Evolutionary conservation across 2,329 filamentous ascomycete species (phyloP), one percentile per base, ranked within the genome.

Genomic region (Phaeomoniella chlamydospora): DNA sequence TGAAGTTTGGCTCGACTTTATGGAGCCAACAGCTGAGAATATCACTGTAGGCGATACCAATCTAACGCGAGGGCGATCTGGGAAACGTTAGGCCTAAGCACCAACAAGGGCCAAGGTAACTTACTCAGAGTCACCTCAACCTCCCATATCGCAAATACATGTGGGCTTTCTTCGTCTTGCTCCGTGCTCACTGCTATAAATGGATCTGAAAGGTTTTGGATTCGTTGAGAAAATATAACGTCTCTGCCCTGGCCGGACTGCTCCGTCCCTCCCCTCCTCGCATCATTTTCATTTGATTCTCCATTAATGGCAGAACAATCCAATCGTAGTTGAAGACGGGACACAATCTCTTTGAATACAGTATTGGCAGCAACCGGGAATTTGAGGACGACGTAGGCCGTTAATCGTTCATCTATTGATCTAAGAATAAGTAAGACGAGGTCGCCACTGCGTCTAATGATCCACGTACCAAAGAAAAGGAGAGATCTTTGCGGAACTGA

Each of bases 41-140:
- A 72, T 62, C 16, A 77, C 58, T 4, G 63, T 64, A 19, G 70
- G 70, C 42, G 72, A 64, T 39, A 70, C 64, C 19, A 72, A 64
- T 39, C 69, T 64, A 37, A 65, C 61, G 38, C 68, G 59, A 37
- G 62, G 62, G 18, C 61, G 56, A 49, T 58, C 61, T 47, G 22
- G 6, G 9, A 26, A n/a, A 12, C 3, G 29, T 9, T 11, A 31
- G 29, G 18, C 29, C 12, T 19, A 5, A 29, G 22, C n/a, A 6
- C 11, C 13, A 15, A 6, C n/a, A 11, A n/a, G 16, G 12, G 11
- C 2, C 13, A 15, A 11, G 16, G 11, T 4, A 13, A 45, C 56
- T 46, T 45, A 63, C 59, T 56, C 13, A 65, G 48, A 34, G 58
- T 55, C 4, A 57, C 50, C 35, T 60, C 52, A 34, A 61, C 48